A percentile compares a stretch with the other conserved stretches of the same genome.
Conservation (phyloP, 2,329 filamentous ascomycete species). For the Colletotrichum sidae region DNA sequence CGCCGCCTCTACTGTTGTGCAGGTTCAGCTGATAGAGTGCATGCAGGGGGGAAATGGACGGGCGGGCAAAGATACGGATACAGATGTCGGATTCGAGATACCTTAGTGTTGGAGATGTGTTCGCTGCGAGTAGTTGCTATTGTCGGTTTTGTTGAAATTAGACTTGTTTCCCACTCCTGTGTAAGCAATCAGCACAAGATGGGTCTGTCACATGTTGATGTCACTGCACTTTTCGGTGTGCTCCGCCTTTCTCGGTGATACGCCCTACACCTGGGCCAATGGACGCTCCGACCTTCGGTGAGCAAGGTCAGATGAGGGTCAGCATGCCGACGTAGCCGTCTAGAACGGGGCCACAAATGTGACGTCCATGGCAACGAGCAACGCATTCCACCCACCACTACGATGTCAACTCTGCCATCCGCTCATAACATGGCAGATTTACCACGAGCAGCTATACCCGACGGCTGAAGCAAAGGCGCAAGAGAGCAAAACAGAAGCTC, state of each 20-base stretch:
- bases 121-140: too few relatives aligned
- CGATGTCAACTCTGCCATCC: not conserved
- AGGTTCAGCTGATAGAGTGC: conserved; percentile 8
- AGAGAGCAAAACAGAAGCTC: not conserved
- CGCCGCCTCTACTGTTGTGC: conserved; percentile 14
- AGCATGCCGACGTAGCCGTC: conserved; percentile 17
- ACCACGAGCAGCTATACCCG: not conserved
- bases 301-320: not conserved
- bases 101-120: too few relatives aligned
- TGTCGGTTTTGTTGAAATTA: too few relatives aligned
- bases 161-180: too few relatives aligned
- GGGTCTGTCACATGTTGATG: conserved; percentile 1
- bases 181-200: too few relatives aligned
- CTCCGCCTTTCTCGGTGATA: conserved; percentile 31
- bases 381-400: conserved; percentile 4
- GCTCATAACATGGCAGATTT: not conserved
- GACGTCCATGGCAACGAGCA: conserved; percentile 15
- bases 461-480: conserved; percentile 5
- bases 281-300: conserved; percentile 1
- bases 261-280: not conserved
- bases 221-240: conserved; percentile 18
- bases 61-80: not conserved
- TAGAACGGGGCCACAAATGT: conserved; percentile 3
- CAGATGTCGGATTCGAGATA: too few relatives aligned
- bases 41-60: conserved; percentile 10